Evolutionary conservation across 2,329 filamentous ascomycete species (phyloP).

Genomic region (Ophiocordyceps camponoti-leonardi): DNA sequence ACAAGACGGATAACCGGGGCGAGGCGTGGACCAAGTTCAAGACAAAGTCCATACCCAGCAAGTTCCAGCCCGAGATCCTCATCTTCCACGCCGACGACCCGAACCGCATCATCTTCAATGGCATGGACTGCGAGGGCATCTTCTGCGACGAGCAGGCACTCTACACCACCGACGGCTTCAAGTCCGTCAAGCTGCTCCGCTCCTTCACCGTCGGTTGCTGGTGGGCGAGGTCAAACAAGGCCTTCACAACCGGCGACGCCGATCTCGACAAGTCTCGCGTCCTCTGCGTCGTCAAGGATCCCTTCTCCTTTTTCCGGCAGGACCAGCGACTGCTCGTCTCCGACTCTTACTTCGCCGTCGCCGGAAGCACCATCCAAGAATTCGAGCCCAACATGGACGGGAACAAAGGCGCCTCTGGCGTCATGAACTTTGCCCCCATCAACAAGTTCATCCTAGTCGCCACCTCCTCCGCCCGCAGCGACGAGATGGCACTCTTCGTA

Average conservation of each 20-base stretch:
- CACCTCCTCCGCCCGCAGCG: conserved; percentile 59
- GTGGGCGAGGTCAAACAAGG: conserved; percentile 65
- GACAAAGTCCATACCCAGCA: conserved; percentile 38
- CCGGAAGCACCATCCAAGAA: conserved; percentile 32
- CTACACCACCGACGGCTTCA: conserved; percentile 81
- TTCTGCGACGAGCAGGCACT: conserved; percentile 45
- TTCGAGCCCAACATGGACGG: conserved; percentile 64
- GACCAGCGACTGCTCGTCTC: conserved; percentile 69
- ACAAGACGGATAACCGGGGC: conserved; percentile 67
- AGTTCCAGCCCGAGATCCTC: conserved; percentile 34
- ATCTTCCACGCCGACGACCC: conserved; percentile 72
- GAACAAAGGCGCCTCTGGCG: conserved; percentile 56
- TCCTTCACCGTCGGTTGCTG: conserved; percentile 58
- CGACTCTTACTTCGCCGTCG: conserved; percentile 59
- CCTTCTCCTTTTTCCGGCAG: conserved; percentile 50
- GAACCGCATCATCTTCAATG: conserved; percentile 73
- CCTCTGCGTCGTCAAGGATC: conserved; percentile 63
- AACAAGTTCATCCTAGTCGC: conserved; percentile 81
- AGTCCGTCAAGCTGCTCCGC: conserved; percentile 47
- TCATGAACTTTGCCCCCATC: conserved; percentile 66
- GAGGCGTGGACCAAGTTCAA: conserved; percentile 65
- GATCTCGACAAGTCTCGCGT: conserved; percentile 53
- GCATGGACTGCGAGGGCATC: conserved; percentile 47
- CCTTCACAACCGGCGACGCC: conserved; percentile 53
- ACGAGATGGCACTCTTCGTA: conserved; percentile 84